Evolutionary conservation across 192 early-diverging fungal genomes (phyloP).

Genomic region (Tieghemiomyces parasiticus): DNA sequence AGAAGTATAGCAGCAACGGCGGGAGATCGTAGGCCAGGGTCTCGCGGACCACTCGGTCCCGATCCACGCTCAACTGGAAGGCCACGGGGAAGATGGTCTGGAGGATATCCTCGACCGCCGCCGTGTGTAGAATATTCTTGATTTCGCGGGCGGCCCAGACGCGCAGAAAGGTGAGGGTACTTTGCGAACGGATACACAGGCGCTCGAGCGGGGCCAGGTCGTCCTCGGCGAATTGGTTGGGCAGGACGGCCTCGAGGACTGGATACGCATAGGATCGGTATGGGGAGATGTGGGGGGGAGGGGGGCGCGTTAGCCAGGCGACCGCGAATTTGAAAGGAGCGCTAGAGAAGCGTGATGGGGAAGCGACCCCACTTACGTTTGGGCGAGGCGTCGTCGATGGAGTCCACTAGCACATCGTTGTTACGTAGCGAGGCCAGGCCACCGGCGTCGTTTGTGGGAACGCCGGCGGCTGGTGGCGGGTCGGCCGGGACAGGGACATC

Average conservation of each 20-base stretch:
- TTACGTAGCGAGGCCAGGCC: background rate
- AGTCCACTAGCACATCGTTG: slow-evolving; percentile 4
- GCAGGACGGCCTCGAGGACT: slow-evolving; percentile 3
- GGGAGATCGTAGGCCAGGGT: slow-evolving; percentile 26
- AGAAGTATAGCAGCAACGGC: slow-evolving; percentile 20
- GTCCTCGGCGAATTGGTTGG: slow-evolving; percentile 15
- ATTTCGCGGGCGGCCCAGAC: slow-evolving; percentile 11
- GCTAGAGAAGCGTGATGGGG: too few relatives aligned
- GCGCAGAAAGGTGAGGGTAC: background rate
- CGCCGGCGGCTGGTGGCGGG: background rate
- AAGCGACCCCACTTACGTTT: too few relatives aligned
- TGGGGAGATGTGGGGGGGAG: background rate
- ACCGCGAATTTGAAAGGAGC: too few relatives aligned
- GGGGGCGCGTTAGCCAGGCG: too few relatives aligned
- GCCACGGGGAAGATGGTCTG: slow-evolving; percentile 26
- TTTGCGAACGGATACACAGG: slow-evolving; percentile 22
- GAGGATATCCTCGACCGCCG: slow-evolving; percentile 6
- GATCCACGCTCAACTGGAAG: slow-evolving; percentile 25
- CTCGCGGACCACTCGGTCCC: slow-evolving; percentile 30
- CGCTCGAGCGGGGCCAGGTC: slow-evolving; percentile 25
- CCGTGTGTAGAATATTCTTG: background rate
- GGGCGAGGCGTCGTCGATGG: slow-evolving; percentile 8
- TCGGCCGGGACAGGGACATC: background rate
- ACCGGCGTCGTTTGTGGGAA: background rate
- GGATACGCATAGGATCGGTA: too few relatives aligned